Conservation (phyloP, 495 filamentous ascomycete genomes). For the Xylaria sp. region DNA sequence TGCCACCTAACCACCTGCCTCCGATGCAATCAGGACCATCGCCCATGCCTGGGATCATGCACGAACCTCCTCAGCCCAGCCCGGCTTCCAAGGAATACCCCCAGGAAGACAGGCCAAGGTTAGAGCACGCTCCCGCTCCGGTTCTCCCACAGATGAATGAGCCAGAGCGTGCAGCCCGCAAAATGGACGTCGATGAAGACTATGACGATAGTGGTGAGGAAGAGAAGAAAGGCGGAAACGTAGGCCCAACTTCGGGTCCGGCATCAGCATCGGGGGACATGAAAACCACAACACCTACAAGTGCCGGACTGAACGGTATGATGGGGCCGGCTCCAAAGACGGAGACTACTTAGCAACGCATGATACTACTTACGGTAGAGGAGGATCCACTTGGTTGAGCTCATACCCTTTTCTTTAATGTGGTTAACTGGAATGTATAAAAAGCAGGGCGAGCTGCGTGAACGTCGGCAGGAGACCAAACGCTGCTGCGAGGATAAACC, state of each 20-base stretch:
- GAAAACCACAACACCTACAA: slow-evolving; percentile 55
- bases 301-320: slow-evolving; percentile 53
- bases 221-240: slow-evolving; percentile 66
- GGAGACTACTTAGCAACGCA: slow-evolving; percentile 32
- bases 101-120: slow-evolving; percentile 53
- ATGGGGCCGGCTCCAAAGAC: slow-evolving; percentile 50
- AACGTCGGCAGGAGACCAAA: slow-evolving; percentile 5
- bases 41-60: slow-evolving; percentile 64
- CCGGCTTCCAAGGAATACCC: slow-evolving; percentile 67
- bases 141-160: slow-evolving; percentile 58
- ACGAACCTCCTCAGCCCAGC: slow-evolving; percentile 59
- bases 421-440: slow-evolving; percentile 25
- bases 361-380: not conserved
- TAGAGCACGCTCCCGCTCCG: slow-evolving; percentile 57
- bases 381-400: slow-evolving; percentile 14
- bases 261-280: slow-evolving; percentile 50
- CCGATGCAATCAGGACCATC: slow-evolving; percentile 69
- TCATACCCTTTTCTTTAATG: slow-evolving; percentile 27
- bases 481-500: not conserved
- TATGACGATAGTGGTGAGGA: slow-evolving; percentile 93
- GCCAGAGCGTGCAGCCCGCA: slow-evolving; percentile 83
- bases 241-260: slow-evolving; percentile 43
- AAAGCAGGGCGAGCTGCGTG: slow-evolving; percentile 15
- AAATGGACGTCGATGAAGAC: slow-evolving; percentile 97
- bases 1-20: slow-evolving; percentile 73